Evolutionary conservation across 2,329 filamentous ascomycete species (phyloP).

Genomic region (Talaromyces sp.): DNA sequence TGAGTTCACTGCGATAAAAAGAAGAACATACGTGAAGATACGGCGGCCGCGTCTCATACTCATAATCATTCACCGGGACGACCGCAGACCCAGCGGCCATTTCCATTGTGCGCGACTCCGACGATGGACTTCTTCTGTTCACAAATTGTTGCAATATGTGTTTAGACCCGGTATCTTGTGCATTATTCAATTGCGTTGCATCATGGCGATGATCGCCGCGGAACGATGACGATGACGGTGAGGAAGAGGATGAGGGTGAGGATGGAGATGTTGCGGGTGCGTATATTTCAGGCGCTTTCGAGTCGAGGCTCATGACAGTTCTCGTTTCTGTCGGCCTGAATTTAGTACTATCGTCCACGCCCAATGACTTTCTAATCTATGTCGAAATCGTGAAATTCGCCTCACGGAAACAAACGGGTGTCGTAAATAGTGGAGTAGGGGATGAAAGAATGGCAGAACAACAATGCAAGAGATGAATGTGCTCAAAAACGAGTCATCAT

Average conservation of each 20-base stretch:
- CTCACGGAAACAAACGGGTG: slow-evolving; percentile 2
- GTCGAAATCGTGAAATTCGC: neutral
- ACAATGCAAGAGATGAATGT: neutral
- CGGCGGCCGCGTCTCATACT: slow-evolving; percentile 57
- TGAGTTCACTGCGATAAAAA: neutral
- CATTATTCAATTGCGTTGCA: slow-evolving; percentile 29
- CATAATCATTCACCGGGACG: slow-evolving; percentile 37
- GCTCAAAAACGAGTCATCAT: neutral
- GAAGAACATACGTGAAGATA: slow-evolving; percentile 58
- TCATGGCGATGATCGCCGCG: slow-evolving; percentile 26
- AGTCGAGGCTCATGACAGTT: slow-evolving; percentile 57
- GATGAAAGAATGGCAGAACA: neutral
- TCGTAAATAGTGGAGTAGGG: neutral
- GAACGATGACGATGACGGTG: slow-evolving; percentile 12
- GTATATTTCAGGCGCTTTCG: slow-evolving; percentile 45
- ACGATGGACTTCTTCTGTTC: neutral
- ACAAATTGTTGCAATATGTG: neutral
- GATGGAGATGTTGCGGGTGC: slow-evolving; percentile 29
- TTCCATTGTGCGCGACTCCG: slow-evolving; percentile 6
- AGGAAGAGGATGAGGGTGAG: slow-evolving; percentile 29
- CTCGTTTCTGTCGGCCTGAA: slow-evolving; percentile 16
- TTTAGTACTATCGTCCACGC: neutral
- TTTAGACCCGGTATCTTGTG: slow-evolving; percentile 2
- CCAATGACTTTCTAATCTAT: neutral
- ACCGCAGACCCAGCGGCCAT: slow-evolving; percentile 6